These are phyloP conservation scores for Trichoderma aggressivum DNA, from an alignment of 2,329 filamentous ascomycete genomes.

Conservation along the genomic window DNA sequence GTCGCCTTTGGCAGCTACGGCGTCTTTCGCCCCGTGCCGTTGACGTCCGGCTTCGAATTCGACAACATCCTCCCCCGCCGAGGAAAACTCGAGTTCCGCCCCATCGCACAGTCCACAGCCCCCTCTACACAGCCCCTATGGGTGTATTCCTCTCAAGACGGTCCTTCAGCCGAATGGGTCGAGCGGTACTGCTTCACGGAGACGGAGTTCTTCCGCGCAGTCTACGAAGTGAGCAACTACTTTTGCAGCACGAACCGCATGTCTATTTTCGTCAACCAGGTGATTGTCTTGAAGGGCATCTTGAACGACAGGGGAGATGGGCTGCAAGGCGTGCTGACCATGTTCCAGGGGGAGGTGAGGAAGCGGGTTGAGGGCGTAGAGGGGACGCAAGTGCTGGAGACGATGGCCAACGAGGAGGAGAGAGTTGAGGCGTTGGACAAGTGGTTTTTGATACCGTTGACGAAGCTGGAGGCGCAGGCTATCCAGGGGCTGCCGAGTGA, in stretches of 20 bases:
- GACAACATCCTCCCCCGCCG: slow-evolving; percentile 43
- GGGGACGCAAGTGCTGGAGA: slow-evolving; percentile 37
- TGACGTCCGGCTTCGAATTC: slow-evolving; percentile 27
- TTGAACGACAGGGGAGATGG: slow-evolving; percentile 22
- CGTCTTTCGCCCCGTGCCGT: slow-evolving; percentile 32
- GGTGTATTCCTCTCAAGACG: slow-evolving; percentile 36
- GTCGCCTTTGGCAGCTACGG: slow-evolving; percentile 57
- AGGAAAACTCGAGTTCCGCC: slow-evolving; percentile 41
- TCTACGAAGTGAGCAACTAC: slow-evolving; percentile 48
- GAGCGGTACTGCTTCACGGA: slow-evolving; percentile 52
- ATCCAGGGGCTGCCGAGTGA: slow-evolving; percentile 41
- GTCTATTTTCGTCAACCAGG: slow-evolving; percentile 38
- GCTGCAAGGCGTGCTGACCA: slow-evolving; percentile 38
- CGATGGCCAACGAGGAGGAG: slow-evolving; percentile 45
- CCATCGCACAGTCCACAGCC: slow-evolving; percentile 33
- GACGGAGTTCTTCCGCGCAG: slow-evolving; percentile 44
- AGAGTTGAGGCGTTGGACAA: slow-evolving; percentile 46
- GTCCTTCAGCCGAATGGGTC: slow-evolving; percentile 37
- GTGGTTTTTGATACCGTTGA: slow-evolving; percentile 49
- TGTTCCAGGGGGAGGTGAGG: slow-evolving; percentile 46
- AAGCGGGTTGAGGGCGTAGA: slow-evolving; percentile 31
- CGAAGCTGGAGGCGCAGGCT: slow-evolving; percentile 42
- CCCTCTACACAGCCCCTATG: slow-evolving; percentile 34
- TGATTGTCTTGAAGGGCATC: slow-evolving; percentile 35
- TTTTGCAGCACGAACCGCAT: slow-evolving; percentile 33